Evolutionary conservation across 1,284 basidiomycete species (phyloP).

Genomic region (Heimioporus retisporus): DNA sequence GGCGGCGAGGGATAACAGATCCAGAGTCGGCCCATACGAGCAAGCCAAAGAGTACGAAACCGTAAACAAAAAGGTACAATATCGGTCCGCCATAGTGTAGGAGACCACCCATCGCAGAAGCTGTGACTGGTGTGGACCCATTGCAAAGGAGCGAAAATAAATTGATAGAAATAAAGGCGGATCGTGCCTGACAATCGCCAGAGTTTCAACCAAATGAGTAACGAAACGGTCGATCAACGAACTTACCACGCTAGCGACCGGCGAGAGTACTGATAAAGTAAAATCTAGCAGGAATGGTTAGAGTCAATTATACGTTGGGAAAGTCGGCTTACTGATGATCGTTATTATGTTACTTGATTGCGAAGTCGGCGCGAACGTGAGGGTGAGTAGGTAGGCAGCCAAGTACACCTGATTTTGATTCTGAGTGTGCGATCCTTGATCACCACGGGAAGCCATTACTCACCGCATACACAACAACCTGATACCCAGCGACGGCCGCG

Average conservation of each 20-base stretch:
- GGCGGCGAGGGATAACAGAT: slow-evolving; percentile 50
- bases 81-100: slow-evolving; percentile 80
- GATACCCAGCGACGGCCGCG: slow-evolving; percentile 79
- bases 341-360: slow-evolving; percentile 64
- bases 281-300: slow-evolving; percentile 56
- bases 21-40: slow-evolving; percentile 75
- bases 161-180: slow-evolving; percentile 80
- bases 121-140: slow-evolving; percentile 60
- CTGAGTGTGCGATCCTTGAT: too few relatives aligned
- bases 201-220: slow-evolving; percentile 9
- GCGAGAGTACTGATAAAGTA: slow-evolving; percentile 72
- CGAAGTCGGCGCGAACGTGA: slow-evolving; percentile 76
- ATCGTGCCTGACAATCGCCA: slow-evolving; percentile 55
- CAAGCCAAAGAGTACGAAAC: slow-evolving; percentile 61
- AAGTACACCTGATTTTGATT: slow-evolving; percentile 61
- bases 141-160: slow-evolving; percentile 82
- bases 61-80: slow-evolving; percentile 73
- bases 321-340: slow-evolving; percentile 59
- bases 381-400: slow-evolving; percentile 71
- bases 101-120: slow-evolving; percentile 62
- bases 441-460: slow-evolving; percentile 29
- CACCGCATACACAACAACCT: slow-evolving; percentile 78
- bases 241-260: slow-evolving; percentile 77
- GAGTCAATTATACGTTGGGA: neutral
- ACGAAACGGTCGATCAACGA: neutral